Conservation (phyloP, 2,329 filamentous ascomycete species). For the Botrytis byssoidea region DNA sequence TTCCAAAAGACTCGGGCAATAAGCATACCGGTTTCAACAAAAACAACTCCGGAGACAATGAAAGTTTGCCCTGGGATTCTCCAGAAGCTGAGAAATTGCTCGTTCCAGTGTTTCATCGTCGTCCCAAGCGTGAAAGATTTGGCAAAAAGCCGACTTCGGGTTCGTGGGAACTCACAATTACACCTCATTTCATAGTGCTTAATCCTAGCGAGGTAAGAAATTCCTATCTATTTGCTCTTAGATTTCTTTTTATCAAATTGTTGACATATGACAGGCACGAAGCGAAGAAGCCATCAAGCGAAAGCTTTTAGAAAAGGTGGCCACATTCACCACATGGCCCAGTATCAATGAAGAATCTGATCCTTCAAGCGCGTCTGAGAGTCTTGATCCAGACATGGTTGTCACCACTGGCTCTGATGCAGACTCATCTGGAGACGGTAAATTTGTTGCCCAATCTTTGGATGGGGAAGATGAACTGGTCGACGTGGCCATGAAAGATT, state of each 20-base stretch:
- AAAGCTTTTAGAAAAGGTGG: conserved; percentile 75
- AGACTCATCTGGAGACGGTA: conserved; percentile 66
- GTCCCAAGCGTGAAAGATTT: conserved; percentile 36
- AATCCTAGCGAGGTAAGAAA: conserved; percentile 65
- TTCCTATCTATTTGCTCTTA: background rate
- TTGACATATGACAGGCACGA: conserved; percentile 43
- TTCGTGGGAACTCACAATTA: conserved; percentile 39
- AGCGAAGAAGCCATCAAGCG: conserved; percentile 70
- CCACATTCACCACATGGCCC: conserved; percentile 70
- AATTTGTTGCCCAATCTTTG: conserved; percentile 74
- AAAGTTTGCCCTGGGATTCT: conserved; percentile 55
- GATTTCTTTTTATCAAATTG: background rate
- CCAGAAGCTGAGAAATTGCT: conserved; percentile 63
- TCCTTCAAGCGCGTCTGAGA: conserved; percentile 50
- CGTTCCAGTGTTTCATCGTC: conserved; percentile 69
- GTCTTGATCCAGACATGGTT: conserved; percentile 66
- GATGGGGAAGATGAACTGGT: conserved; percentile 89
- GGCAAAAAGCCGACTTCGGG: conserved; percentile 20
- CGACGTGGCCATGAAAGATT: conserved; percentile 80
- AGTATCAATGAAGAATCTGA: conserved; percentile 49
- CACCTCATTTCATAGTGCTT: conserved; percentile 71
- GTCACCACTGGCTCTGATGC: conserved; percentile 62
- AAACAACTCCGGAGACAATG: conserved; percentile 46
- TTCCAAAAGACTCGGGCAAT: conserved; percentile 44
- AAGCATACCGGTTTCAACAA: conserved; percentile 41